These are phyloP conservation scores for Tarenaya hassleriana DNA, from an alignment of 345 rosid genomes.

Conservation along the genomic window DNA sequence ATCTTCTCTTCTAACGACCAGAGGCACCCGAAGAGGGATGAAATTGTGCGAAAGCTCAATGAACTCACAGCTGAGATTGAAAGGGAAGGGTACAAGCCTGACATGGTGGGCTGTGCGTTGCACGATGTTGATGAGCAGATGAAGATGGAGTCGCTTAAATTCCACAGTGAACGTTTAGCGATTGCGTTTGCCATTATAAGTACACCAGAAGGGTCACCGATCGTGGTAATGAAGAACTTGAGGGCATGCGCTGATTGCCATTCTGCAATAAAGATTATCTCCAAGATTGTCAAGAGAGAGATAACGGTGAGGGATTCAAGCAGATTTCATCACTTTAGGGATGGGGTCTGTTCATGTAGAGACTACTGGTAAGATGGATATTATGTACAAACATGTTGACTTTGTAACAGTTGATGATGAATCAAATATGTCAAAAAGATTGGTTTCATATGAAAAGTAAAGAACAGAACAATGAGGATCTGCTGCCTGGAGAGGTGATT, in stretches of 20 bases:
- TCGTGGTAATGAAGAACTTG: constrained; percentile 79
- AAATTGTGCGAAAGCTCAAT: constrained; percentile 50
- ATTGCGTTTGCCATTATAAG: constrained; percentile 78
- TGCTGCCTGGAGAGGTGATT: no score
- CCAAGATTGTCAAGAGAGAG: constrained; percentile 67
- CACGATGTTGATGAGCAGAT: constrained; percentile 54
- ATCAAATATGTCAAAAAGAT: neutral
- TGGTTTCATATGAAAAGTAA: no score
- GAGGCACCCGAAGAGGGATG: constrained; percentile 46
- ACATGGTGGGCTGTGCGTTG: constrained; percentile 58
- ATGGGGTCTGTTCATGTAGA: constrained; percentile 67
- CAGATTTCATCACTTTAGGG: constrained; percentile 81
- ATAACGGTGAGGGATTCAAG: constrained; percentile 81
- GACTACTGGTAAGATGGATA: constrained; percentile 64
- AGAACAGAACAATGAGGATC: no score
- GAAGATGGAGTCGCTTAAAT: constrained; percentile 65
- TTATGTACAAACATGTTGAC: no score
- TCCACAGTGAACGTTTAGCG: constrained; percentile 77
- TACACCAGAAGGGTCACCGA: constrained; percentile 63
- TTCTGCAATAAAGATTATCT: constrained; percentile 73
- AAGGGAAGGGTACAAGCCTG: constrained; percentile 69
- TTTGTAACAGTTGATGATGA: neutral
- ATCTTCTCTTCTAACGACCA: constrained; percentile 59
- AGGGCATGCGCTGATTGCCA: constrained; percentile 86
- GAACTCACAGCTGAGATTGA: constrained; percentile 47